Evolutionary conservation across 2,329 filamentous ascomycete genomes (phyloP).

Genomic region (Colletotrichum horii): DNA sequence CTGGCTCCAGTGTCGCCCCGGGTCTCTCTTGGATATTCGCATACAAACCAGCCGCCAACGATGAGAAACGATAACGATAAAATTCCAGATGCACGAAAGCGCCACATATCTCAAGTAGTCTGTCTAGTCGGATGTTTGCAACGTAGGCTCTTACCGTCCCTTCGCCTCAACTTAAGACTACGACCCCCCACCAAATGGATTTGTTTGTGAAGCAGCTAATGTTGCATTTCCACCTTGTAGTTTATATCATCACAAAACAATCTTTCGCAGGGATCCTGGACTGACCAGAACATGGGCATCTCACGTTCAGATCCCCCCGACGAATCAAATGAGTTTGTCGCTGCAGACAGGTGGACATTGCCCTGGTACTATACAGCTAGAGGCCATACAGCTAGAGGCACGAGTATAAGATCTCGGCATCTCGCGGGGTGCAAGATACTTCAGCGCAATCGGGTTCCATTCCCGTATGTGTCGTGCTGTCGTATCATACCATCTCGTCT

Average conservation of each 20-base stretch:
- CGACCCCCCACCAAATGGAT: no score
- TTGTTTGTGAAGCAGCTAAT: no score
- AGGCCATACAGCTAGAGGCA: accelerated
- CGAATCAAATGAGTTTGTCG: neutral
- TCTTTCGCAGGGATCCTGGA: accelerated
- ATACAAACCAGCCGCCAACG: accelerated
- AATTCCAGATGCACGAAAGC: accelerated
- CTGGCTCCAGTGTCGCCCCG: accelerated
- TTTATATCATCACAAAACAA: no score
- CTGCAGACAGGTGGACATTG: neutral
- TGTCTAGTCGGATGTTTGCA: accelerated
- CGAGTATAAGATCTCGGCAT: neutral
- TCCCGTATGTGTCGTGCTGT: neutral
- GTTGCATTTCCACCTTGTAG: no score
- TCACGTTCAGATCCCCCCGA: accelerated
- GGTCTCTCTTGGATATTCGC: no score
- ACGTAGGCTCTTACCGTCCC: no score
- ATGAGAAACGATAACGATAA: no score
- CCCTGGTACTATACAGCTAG: no score
- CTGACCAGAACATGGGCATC: no score
- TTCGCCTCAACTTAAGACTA: no score
- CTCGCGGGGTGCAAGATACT: accelerated
- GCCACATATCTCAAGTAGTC: no score
- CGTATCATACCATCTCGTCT: neutral
- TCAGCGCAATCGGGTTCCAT: neutral